A percentile compares a stretch with the other conserved stretches of the same genome.
These are phyloP conservation scores for Neurospora africana DNA, from an alignment of 495 filamentous ascomycete species.

Conservation along the genomic window DNA sequence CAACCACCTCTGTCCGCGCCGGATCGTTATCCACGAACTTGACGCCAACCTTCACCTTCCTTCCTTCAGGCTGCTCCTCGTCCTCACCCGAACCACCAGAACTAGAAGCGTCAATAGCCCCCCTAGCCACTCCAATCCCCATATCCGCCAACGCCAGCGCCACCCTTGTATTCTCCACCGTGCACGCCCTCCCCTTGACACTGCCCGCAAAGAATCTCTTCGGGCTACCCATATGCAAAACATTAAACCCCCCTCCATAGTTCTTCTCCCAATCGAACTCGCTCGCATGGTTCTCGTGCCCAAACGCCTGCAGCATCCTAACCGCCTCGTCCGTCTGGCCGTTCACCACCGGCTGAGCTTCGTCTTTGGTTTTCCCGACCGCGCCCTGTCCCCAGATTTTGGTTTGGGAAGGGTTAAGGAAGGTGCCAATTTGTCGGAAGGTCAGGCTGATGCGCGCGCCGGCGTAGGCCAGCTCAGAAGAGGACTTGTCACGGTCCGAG, in stretches of 20 bases:
- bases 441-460: constrained; percentile 86
- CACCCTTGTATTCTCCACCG: constrained; percentile 47
- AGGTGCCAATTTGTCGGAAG: constrained; percentile 85
- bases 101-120: constrained; percentile 24
- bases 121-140: constrained; percentile 43
- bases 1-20: constrained; percentile 33
- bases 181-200: constrained; percentile 20
- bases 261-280: constrained; percentile 67
- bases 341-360: constrained; percentile 54
- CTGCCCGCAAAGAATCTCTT: constrained; percentile 42
- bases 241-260: constrained; percentile 81
- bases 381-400: constrained; percentile 92
- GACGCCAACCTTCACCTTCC: constrained; percentile 15
- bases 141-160: constrained; percentile 48
- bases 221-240: constrained; percentile 57
- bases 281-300: constrained; percentile 63
- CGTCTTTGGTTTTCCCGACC: constrained; percentile 46
- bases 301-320: constrained; percentile 66
- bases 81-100: neutral
- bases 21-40: constrained; percentile 47
- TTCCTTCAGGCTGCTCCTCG: neutral
- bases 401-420: constrained; percentile 48
- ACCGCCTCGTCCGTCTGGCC: constrained; percentile 57
- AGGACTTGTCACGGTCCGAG: constrained; percentile 47
- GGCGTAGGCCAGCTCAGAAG: constrained; percentile 57